These are phyloP conservation scores for Metschnikowia noctiluminum DNA, from an alignment of 805 yeast species.

Conservation along the genomic window DNA sequence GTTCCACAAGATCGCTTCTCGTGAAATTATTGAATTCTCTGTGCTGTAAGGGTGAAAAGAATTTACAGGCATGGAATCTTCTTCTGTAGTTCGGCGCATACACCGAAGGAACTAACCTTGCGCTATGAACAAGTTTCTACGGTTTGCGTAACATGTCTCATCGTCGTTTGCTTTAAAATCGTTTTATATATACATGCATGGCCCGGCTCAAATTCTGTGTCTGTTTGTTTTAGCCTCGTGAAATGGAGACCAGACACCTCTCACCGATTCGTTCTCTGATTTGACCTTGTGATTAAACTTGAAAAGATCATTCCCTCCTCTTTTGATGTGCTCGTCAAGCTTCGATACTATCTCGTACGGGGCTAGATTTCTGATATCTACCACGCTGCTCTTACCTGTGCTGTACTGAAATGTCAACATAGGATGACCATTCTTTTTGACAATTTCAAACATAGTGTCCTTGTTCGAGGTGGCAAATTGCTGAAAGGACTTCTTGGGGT, in stretches of 20 bases:
- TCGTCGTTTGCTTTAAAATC: not conserved
- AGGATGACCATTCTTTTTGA: slow-evolving; percentile 82
- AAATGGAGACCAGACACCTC: slow-evolving; percentile 98
- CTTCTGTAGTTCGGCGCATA: too few species aligned
- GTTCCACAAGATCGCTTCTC: too few species aligned
- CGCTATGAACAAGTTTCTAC: not conserved
- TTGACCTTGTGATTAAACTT: slow-evolving; percentile 72
- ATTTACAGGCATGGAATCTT: too few species aligned
- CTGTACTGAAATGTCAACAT: slow-evolving; percentile 41
- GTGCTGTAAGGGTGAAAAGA: too few species aligned
- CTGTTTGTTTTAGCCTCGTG: slow-evolving; percentile 54
- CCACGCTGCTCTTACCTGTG: slow-evolving; percentile 34
- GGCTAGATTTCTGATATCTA: slow-evolving; percentile 75
- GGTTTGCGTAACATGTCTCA: too few species aligned
- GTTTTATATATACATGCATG: slow-evolving; percentile 5
- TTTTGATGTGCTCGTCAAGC: slow-evolving; percentile 57
- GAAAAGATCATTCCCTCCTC: slow-evolving; percentile 64
- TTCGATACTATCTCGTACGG: slow-evolving; percentile 61
- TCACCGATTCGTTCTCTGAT: slow-evolving; percentile 75
- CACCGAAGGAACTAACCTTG: not conserved
- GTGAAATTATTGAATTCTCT: too few species aligned
- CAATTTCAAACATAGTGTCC: slow-evolving; percentile 66
- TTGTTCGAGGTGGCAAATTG: slow-evolving; percentile 61
- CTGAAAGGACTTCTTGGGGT: slow-evolving; percentile 46
- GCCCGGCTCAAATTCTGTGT: slow-evolving; percentile 29